Evolutionary conservation across 73 alveolate species (phyloP).

Genomic region (Tetrahymena malaccensis): DNA sequence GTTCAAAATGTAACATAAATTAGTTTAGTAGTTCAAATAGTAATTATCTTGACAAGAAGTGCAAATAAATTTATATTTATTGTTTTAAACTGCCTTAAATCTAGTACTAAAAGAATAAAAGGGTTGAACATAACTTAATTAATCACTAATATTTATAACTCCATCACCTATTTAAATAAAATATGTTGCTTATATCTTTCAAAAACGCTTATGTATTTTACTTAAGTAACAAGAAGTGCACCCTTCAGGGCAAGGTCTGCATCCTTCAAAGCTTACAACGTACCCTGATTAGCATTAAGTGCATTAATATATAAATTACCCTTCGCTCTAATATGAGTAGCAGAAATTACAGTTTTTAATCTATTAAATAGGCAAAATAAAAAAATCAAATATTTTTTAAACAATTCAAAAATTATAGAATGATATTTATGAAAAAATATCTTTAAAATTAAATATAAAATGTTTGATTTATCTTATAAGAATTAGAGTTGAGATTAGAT

Average conservation of each 20-base stretch:
- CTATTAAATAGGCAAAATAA: neutral
- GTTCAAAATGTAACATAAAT: neutral
- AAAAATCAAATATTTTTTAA: too few species aligned
- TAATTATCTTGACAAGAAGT: neutral
- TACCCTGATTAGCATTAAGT: neutral
- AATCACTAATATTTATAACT: neutral
- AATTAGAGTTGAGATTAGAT: too few species aligned
- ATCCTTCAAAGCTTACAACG: neutral
- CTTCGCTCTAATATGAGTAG: neutral
- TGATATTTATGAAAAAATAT: too few species aligned
- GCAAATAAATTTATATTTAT: neutral
- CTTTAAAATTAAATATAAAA: too few species aligned
- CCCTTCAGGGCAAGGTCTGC: neutral
- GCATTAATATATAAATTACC: neutral
- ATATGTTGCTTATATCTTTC: neutral
- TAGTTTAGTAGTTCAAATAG: neutral
- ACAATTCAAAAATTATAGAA: too few species aligned
- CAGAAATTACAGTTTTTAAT: neutral
- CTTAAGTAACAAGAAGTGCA: neutral
- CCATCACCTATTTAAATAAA: neutral
- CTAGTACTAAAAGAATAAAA: neutral
- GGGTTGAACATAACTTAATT: neutral
- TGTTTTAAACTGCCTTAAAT: neutral
- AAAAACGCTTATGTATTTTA: neutral
- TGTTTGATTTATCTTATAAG: too few species aligned